Evolutionary conservation across 225 moss, liverwort and hornwort species (phyloP), one percentile per base, ranked within the genome.

Genomic region (Pleurozium schreberi): DNA sequence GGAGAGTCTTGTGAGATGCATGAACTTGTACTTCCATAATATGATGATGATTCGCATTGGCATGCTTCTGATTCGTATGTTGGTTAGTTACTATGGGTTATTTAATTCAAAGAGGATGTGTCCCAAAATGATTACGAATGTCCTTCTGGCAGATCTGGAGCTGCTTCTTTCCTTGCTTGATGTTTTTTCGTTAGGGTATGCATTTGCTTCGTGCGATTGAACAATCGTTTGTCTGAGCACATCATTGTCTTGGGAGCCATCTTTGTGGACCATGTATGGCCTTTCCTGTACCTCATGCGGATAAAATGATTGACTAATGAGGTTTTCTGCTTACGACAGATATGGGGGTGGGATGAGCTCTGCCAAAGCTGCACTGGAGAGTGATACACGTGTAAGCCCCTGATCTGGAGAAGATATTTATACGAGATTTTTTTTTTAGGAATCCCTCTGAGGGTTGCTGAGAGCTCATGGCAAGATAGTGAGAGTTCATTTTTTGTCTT

Each of bases 311-410:
- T 85, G 65, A 77, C 83, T 81, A 18, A 58, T 67, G 85, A 65
- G 53, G 36, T 85, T 70, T 49, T 81, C 75, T 85, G 67, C 70
- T 79, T 31, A 22, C 61, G 82, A 42, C 94, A 98, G 98, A 88
- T 98, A 98, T 93, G 98, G 98, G 90, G 98, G 98, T 75, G 97
- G 97, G 55, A 98, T 97, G 98, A 98, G 98, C 92, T 98, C 98
- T 90, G 98, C 98, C 49, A 98, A 97, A 96, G 98, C 98, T 88
- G 98, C 98, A 38, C 92, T 98, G 62, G 98, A 98, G 87, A 96
- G 97, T 90, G 98, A 98, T 88, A 97, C 98, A 79, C 93, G 95
- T 86, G 97, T 97, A 95, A 89, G 92, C 85, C 42, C 31, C 53
- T 84, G 38, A 66, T 75, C 47, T 78, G 58, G 50, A n/a, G 38